Percentiles rank a stretch among this genome's conserved stretches.
Conservation (phyloP, 106 monocot species). For the Gastrodia elata region DNA sequence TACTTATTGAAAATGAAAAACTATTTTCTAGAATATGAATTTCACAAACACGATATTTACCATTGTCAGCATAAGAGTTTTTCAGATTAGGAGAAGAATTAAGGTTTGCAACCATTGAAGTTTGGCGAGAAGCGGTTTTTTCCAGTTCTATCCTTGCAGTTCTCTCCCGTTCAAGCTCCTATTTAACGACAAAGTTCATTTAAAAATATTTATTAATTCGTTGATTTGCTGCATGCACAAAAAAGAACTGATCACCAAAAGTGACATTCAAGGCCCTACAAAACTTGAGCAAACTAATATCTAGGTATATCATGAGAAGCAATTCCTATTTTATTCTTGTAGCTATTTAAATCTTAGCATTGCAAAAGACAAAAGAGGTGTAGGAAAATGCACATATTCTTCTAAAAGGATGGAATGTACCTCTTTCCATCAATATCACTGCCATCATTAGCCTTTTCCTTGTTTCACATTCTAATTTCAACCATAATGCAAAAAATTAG, state of each 20-base stretch:
- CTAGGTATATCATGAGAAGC: neutral
- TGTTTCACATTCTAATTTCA: neutral
- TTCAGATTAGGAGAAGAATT: conserved; percentile 28
- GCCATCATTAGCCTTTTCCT: neutral
- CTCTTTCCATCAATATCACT: neutral
- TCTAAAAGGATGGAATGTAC: too few relatives aligned
- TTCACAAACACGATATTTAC: conserved; percentile 15
- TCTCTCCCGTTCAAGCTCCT: conserved; percentile 90
- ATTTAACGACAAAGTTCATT: conserved; percentile 4
- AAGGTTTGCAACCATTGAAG: conserved; percentile 31
- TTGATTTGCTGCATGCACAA: neutral
- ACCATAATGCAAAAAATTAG: too few relatives aligned
- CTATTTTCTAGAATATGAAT: neutral
- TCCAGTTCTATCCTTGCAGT: conserved; percentile 63
- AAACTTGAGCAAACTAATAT: neutral
- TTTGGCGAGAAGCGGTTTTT: conserved; percentile 46
- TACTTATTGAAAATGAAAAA: neutral
- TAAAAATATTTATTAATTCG: neutral
- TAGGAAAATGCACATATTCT: too few relatives aligned
- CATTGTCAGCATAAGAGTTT: conserved; percentile 33
- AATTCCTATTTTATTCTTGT: too few relatives aligned
- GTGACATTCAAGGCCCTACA: neutral
- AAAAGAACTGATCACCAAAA: neutral
- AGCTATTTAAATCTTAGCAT: too few relatives aligned
- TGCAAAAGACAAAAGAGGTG: too few relatives aligned